Conservation (phyloP, 2,329 filamentous ascomycete genomes). For the Curvularia verruculosa region DNA sequence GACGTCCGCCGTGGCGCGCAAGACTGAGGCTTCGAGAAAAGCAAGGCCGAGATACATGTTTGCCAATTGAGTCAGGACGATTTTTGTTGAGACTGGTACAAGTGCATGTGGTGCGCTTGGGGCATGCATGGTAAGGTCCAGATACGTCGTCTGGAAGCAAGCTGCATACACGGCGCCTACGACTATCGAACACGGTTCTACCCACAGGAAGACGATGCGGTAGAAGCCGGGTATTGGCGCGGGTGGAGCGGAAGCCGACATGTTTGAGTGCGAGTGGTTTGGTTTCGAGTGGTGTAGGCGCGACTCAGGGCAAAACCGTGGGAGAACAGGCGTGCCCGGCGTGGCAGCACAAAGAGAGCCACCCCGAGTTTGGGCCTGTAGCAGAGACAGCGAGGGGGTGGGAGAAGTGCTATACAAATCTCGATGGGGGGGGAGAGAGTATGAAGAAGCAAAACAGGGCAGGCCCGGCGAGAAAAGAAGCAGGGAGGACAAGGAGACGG, state of each 20-base stretch:
- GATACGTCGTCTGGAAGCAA: slow-evolving; percentile 62
- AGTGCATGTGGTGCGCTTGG: slow-evolving; percentile 54
- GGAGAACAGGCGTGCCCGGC: slow-evolving; percentile 2
- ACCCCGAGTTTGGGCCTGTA: background rate
- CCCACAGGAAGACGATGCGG: slow-evolving; percentile 74
- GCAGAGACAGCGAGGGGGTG: background rate
- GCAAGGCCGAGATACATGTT: slow-evolving; percentile 80
- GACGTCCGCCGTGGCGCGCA: slow-evolving; percentile 71
- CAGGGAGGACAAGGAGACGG: too few species aligned
- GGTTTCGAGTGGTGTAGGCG: slow-evolving; percentile 17
- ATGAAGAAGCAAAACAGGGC: background rate
- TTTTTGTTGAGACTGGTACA: slow-evolving; percentile 65
- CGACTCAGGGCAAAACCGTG: slow-evolving; percentile 13
- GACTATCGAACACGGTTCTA: slow-evolving; percentile 67
- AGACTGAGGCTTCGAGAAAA: slow-evolving; percentile 76
- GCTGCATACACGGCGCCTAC: slow-evolving; percentile 61
- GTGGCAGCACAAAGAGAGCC: background rate
- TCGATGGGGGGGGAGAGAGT: background rate
- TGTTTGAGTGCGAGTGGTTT: slow-evolving; percentile 11
- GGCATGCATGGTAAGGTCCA: slow-evolving; percentile 65
- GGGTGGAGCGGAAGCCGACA: slow-evolving; percentile 32
- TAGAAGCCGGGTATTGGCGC: slow-evolving; percentile 65
- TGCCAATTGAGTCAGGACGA: slow-evolving; percentile 75
- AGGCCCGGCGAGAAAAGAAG: background rate
- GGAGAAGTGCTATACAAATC: background rate